Evolutionary conservation across 2,329 filamentous ascomycete genomes (phyloP).

Genomic region (Calonectria multiphialidica): DNA sequence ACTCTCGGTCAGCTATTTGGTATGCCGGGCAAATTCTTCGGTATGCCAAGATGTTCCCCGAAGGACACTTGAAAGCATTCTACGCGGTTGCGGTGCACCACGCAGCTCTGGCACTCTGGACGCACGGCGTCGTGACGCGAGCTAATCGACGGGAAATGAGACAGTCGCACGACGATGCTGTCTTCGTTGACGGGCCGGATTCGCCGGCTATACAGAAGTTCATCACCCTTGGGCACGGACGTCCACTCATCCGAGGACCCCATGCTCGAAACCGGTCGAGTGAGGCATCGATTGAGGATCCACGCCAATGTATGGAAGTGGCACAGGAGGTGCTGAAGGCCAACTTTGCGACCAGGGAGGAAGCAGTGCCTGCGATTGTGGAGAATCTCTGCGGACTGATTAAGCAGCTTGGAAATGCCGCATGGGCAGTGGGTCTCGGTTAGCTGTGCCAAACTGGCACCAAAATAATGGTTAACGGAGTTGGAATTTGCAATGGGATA

Average conservation of each 20-base stretch:
- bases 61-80: constrained; percentile 71
- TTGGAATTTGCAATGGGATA: not conserved
- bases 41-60: constrained; percentile 66
- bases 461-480: not conserved
- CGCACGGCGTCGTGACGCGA: constrained; percentile 70
- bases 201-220: constrained; percentile 67
- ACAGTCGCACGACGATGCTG: constrained; percentile 50
- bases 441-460: constrained; percentile 14
- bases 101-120: constrained; percentile 76
- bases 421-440: constrained; percentile 52
- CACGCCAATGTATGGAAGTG: constrained; percentile 69
- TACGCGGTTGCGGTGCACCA: constrained; percentile 78
- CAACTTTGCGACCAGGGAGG: constrained; percentile 61
- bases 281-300: constrained; percentile 64
- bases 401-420: constrained; percentile 68
- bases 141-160: constrained; percentile 51
- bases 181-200: constrained; percentile 70
- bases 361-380: constrained; percentile 69
- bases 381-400: constrained; percentile 76
- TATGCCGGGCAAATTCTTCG: constrained; percentile 77
- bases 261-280: constrained; percentile 41
- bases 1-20: constrained; percentile 72
- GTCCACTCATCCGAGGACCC: constrained; percentile 61
- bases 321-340: constrained; percentile 67
- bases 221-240: constrained; percentile 65